Evolutionary conservation across 371 early-diverging fungal genomes (phyloP), one percentile per base, ranked within the genome.

Genomic region (Thermomucor indicae-seudaticae): DNA sequence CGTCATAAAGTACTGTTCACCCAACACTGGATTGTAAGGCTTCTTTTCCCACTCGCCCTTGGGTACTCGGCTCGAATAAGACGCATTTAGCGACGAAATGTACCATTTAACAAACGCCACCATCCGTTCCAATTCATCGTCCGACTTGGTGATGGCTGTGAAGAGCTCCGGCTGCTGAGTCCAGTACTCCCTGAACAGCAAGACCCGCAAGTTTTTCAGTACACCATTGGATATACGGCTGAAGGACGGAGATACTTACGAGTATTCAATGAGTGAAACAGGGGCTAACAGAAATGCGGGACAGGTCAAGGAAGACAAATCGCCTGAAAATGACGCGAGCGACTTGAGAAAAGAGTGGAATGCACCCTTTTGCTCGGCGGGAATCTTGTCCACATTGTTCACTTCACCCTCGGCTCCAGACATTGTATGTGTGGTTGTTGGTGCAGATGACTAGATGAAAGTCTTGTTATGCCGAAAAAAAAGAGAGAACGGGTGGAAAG

Each of bases 1-100:
- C n/a, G 60, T 50, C 47, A 81, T 84, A 53, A 83, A 65, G 59
- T 75, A 89, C 57, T 88, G 88, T 53, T 90, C 91, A 37, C 91
- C 91, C 19, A 90, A 71, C 11, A 90, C 83, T 19, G 91, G 91
- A 47, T 90, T 90, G 49, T 81, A 90, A 8, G 91, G 91, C 61
- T 90, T 90, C 74, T 89, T 90, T 53, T 90, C 91, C 74, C 74
- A 74, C 51, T 74, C 68, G 7, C 74, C 74, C 39, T 70, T 70
- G 43, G 74, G 74, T 0, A 74, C 74, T 45, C 74, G 65, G 32
- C 68, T 65, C 12, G 65, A 54, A 51, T 77, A 83, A 2, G 88
- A 86, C 7, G 89, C 89, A 57, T 86, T 86, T 20, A 88, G 72
- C 24, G 86, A 85, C 10, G 89, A 88, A 37, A 88, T 79, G 60